Evolutionary conservation across 306 rosid species (phyloP).

Genomic region (Cicer yamashitae): DNA sequence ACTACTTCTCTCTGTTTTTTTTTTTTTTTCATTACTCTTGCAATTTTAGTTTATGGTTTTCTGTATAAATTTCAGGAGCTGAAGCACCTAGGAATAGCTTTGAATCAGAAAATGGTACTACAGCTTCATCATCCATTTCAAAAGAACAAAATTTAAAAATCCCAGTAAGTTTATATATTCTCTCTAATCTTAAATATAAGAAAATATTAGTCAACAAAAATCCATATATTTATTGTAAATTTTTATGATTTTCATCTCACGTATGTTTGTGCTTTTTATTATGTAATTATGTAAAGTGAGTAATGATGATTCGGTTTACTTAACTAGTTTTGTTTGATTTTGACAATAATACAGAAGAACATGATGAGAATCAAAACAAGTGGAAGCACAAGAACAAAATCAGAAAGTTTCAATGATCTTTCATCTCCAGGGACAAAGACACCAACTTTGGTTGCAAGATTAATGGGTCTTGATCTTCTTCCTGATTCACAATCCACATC

Average conservation of each 20-base stretch:
- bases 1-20: not conserved
- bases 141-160: constrained; percentile 61
- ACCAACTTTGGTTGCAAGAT: constrained; percentile 89
- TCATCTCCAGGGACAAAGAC: constrained; percentile 84
- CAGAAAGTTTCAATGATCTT: constrained; percentile 49
- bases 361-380: constrained; percentile 74
- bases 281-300: constrained; percentile 32
- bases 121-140: constrained; percentile 44
- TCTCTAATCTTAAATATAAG: too few species aligned
- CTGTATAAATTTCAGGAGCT: constrained; percentile 56
- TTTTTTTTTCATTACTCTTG: not conserved
- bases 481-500: constrained; percentile 65
- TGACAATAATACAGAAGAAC: constrained; percentile 61
- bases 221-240: not conserved
- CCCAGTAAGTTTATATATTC: constrained; percentile 63
- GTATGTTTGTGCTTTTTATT: constrained; percentile 1
- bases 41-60: constrained; percentile 39
- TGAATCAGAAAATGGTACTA: constrained; percentile 70
- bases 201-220: too few species aligned
- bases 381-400: constrained; percentile 42
- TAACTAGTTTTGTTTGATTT: constrained; percentile 22
- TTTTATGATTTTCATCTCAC: constrained; percentile 17
- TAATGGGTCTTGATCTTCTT: constrained; percentile 97
- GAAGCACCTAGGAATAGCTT: constrained; percentile 89
- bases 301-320: constrained; percentile 36